Percentiles rank a stretch among this genome's conserved stretches.
phyloP scores from a whole-genome alignment of 2,329 filamentous ascomycete species.

The Pezicula radicicola region DNA sequence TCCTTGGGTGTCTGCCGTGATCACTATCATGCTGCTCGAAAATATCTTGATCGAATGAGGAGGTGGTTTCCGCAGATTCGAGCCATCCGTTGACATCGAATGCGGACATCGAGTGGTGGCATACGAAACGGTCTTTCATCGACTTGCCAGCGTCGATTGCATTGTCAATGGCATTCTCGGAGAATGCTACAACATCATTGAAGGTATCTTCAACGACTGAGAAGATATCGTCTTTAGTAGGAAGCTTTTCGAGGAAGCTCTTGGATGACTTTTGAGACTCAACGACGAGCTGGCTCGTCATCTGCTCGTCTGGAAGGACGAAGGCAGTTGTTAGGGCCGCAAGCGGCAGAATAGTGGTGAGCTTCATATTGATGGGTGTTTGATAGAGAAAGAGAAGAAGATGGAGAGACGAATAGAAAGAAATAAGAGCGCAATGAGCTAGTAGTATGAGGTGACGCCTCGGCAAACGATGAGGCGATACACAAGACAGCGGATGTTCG shows the following conservation, averaged over 20 bases:
- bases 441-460: constrained; percentile 3
- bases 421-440: constrained; percentile 3
- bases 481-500: not conserved
- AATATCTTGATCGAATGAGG: constrained; percentile 27
- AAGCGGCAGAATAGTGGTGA: constrained; percentile 43
- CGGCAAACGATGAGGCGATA: constrained; percentile 4
- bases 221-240: constrained; percentile 28
- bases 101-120: constrained; percentile 26
- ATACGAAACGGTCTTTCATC: constrained; percentile 22
- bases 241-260: constrained; percentile 28
- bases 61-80: constrained; percentile 28
- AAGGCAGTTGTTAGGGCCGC: constrained; percentile 47
- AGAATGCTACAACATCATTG: constrained; percentile 19
- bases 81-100: constrained; percentile 29
- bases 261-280: constrained; percentile 30
- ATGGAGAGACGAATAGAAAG: not conserved
- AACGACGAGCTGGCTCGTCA: constrained; percentile 39
- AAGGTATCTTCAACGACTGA: constrained; percentile 23
- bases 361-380: constrained; percentile 27
- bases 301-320: constrained; percentile 47
- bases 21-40: constrained; percentile 6
- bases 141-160: constrained; percentile 20
- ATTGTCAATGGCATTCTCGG: constrained; percentile 27
- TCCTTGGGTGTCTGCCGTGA: constrained; percentile 15
- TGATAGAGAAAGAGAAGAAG: not conserved